Percentiles rank a stretch among this genome's conserved stretches.
phyloP scores from a whole-genome alignment of 2,329 filamentous ascomycete genomes.

The Fusarium luffae region DNA sequence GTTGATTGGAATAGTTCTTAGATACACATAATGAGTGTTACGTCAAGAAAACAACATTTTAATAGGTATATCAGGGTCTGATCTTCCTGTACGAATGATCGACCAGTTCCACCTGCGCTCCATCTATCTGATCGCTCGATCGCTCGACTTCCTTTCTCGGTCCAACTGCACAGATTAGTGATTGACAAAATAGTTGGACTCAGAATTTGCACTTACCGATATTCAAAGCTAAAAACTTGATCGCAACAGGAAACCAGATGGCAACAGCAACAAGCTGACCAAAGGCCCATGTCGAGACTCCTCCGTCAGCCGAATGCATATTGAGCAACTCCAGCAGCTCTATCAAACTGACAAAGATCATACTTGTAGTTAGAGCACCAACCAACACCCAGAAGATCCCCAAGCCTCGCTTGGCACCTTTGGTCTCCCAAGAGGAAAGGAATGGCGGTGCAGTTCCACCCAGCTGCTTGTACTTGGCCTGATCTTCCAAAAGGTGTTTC shows the following conservation, averaged over 20 bases:
- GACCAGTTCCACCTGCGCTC: not conserved
- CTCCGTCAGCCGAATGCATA: not conserved
- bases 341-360: not conserved
- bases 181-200: accelerated
- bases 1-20: slow-evolving; percentile 20
- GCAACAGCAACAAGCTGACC: slow-evolving; percentile 16
- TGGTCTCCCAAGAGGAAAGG: not conserved
- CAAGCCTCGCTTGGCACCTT: not conserved
- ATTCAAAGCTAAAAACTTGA: not conserved
- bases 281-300: not conserved
- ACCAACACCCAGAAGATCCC: not conserved
- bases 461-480: not conserved
- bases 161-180: not conserved
- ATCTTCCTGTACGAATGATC: not conserved
- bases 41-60: too few species aligned
- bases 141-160: not conserved
- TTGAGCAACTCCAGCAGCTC: not conserved
- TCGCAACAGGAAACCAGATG: not conserved
- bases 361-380: accelerated
- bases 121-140: accelerated
- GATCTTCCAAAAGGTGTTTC: not conserved
- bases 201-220: not conserved
- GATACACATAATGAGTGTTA: not conserved
- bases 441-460: not conserved
- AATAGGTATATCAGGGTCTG: accelerated